Conservation (phyloP, 2,329 filamentous ascomycete genomes). For the Acephala macrosclerotiorum region DNA sequence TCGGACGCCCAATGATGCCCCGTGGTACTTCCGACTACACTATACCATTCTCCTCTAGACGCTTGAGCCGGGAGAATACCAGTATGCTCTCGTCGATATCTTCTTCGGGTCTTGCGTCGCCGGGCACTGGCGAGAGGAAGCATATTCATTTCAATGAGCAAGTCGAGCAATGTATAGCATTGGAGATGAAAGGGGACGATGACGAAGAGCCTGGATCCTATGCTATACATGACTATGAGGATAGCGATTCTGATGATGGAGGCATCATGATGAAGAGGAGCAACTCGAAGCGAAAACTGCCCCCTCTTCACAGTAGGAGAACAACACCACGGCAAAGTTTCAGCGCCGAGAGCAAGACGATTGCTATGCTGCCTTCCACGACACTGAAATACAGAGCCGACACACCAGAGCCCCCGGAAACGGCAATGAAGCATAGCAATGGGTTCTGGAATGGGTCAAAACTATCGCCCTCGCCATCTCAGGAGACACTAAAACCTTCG, state of each 20-base stretch:
- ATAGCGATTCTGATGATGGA: slow-evolving; percentile 67
- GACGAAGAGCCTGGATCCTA: slow-evolving; percentile 62
- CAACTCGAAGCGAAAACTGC: slow-evolving; percentile 59
- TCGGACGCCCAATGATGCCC: slow-evolving; percentile 59
- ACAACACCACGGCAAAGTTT: slow-evolving; percentile 52
- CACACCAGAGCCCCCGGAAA: slow-evolving; percentile 70
- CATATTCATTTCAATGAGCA: slow-evolving; percentile 98
- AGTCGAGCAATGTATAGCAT: slow-evolving; percentile 93
- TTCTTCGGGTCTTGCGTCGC: slow-evolving; percentile 72
- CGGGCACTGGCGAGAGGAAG: slow-evolving; percentile 73
- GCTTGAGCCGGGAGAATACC: slow-evolving; percentile 66
- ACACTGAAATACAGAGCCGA: slow-evolving; percentile 65
- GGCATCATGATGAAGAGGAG: slow-evolving; percentile 73
- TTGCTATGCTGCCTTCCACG: slow-evolving; percentile 72
- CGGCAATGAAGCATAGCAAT: slow-evolving; percentile 67
- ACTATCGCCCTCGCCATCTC: slow-evolving; percentile 72
- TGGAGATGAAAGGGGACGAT: slow-evolving; percentile 83
- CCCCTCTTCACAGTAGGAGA: slow-evolving; percentile 47
- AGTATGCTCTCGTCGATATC: slow-evolving; percentile 69
- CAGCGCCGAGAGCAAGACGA: slow-evolving; percentile 68
- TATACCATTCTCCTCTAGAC: slow-evolving; percentile 68
- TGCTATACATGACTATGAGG: slow-evolving; percentile 53
- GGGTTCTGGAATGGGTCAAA: slow-evolving; percentile 50
- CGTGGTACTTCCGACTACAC: slow-evolving; percentile 74
- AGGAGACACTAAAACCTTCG: slow-evolving; percentile 79